Conservation (phyloP, 176 grass and related monocot species). For the Phoenix roebelenii region DNA sequence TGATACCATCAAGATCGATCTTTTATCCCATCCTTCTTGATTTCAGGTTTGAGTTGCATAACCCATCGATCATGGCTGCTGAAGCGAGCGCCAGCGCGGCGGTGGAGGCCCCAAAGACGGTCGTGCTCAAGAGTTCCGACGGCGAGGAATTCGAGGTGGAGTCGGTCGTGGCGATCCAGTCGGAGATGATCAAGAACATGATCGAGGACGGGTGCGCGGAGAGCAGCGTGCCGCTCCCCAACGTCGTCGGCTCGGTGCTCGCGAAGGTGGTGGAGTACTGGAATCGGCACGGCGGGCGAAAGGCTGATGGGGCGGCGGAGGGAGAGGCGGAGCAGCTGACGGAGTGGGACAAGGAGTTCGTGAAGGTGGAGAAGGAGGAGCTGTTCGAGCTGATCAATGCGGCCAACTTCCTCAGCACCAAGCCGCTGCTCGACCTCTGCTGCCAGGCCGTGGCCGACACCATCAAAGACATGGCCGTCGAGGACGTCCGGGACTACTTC, state of each 20-base stretch:
- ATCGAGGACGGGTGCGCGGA: not conserved
- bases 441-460: not conserved
- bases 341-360: slow-evolving; percentile 5
- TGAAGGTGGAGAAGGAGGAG: not conserved
- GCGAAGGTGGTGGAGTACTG: slow-evolving; percentile 15
- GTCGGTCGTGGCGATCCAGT: not conserved
- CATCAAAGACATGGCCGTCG: slow-evolving; percentile 1
- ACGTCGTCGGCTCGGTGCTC: not conserved
- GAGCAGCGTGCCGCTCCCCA: not conserved
- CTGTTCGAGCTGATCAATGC: not conserved
- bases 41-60: too few relatives aligned
- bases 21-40: too few relatives aligned
- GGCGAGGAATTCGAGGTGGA: slow-evolving; percentile 2
- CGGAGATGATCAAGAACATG: slow-evolving; percentile 6
- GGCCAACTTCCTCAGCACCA: slow-evolving; percentile 1
- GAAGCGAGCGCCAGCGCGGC: too few relatives aligned
- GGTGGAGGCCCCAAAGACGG: not conserved
- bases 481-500: slow-evolving; percentile 10
- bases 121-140: slow-evolving; percentile 6
- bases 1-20: too few relatives aligned
- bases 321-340: not conserved
- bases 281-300: not conserved
- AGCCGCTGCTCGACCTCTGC: not conserved
- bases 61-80: too few relatives aligned
- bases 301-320: too few relatives aligned